A percentile compares a stretch with the other conserved stretches of the same genome.
phyloP scores from a whole-genome alignment of 768 basidiomycete species.

The Suillus discolor region DNA sequence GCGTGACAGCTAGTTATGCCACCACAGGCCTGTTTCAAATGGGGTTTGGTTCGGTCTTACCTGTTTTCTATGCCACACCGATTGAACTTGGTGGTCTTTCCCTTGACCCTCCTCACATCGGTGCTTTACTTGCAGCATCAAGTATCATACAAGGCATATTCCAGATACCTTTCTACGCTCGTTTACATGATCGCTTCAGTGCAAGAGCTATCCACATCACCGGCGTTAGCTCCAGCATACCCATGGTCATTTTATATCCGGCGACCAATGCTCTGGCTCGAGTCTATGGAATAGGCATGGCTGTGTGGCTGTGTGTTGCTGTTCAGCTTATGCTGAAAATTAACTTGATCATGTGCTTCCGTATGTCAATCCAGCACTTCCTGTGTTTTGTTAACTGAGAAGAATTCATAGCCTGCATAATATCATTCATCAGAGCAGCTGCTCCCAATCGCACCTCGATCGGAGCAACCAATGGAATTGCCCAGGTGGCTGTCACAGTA shows the following conservation, averaged over 20 bases:
- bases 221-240: slow-evolving; percentile 29
- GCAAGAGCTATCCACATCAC: slow-evolving; percentile 37
- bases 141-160: slow-evolving; percentile 42
- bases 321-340: slow-evolving; percentile 25
- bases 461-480: background rate
- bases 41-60: slow-evolving; percentile 48
- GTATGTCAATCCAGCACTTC: slow-evolving; percentile 22
- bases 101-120: slow-evolving; percentile 32
- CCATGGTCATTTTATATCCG: slow-evolving; percentile 34
- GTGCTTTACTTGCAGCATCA: slow-evolving; percentile 23
- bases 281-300: slow-evolving; percentile 21
- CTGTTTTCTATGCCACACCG: slow-evolving; percentile 35
- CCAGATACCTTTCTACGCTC: slow-evolving; percentile 64
- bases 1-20: slow-evolving; percentile 64
- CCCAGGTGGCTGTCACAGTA: background rate
- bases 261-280: slow-evolving; percentile 28
- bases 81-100: slow-evolving; percentile 31
- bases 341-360: slow-evolving; percentile 32
- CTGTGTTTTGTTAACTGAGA: background rate
- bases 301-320: slow-evolving; percentile 30
- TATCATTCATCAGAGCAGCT: slow-evolving; percentile 3
- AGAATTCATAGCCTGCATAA: background rate
- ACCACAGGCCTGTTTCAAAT: slow-evolving; percentile 65
- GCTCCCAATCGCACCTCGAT: background rate
- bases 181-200: slow-evolving; percentile 56